Conservation (phyloP, 1,284 basidiomycete genomes). For the Cryptococcus wingfieldii region DNA sequence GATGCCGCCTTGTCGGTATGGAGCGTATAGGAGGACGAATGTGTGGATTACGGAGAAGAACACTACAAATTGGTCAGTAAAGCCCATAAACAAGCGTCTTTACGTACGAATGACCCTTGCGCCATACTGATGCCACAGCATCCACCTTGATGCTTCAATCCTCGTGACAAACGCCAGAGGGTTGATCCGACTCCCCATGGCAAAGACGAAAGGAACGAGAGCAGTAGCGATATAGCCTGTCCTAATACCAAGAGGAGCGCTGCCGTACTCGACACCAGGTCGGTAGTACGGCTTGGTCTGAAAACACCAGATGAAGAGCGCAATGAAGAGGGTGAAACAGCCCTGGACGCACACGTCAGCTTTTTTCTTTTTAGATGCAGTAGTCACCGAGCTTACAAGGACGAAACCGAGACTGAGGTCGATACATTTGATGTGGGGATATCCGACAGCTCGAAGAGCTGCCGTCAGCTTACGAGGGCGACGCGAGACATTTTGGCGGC, state of each 20-base stretch:
- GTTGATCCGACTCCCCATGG: constrained; percentile 5
- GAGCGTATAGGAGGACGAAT: not conserved
- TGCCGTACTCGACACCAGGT: not conserved
- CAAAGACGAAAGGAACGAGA: constrained; percentile 5
- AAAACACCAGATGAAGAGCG: constrained; percentile 5
- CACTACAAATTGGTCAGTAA: not conserved
- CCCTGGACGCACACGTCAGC: not conserved
- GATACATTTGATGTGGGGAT: not conserved
- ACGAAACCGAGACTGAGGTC: not conserved
- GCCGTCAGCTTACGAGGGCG: not conserved
- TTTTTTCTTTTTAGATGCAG: not conserved
- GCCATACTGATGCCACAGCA: constrained; percentile 7
- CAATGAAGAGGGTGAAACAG: not conserved
- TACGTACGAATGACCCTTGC: constrained; percentile 3
- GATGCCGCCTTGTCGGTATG: not conserved
- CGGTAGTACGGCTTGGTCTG: constrained; percentile 6
- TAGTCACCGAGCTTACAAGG: not conserved
- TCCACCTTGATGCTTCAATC: constrained; percentile 2
- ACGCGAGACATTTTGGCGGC: not conserved
- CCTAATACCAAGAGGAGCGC: constrained; percentile 3
- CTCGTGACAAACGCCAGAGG: constrained; percentile 2
- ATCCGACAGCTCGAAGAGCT: not conserved
- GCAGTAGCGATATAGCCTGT: constrained; percentile 3
- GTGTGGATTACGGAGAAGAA: constrained; percentile 5
- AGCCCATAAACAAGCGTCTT: not conserved